These are phyloP conservation scores for Starmerella vitae DNA, from an alignment of 805 yeast species.

Conservation along the genomic window DNA sequence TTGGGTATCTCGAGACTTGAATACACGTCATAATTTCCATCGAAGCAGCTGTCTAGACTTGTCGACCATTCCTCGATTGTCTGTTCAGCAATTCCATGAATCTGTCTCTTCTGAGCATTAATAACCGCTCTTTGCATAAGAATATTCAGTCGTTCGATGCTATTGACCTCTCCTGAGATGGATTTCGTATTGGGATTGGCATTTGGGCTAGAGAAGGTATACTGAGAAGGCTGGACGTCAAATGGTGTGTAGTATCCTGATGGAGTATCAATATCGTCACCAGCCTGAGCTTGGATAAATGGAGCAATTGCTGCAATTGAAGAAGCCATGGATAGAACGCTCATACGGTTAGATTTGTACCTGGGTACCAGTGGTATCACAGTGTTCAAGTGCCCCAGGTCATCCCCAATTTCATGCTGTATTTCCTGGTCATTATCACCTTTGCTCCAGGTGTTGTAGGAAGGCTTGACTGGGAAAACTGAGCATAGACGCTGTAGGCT, in stretches of 20 bases:
- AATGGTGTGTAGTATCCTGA: not conserved
- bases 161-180: not conserved
- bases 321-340: constrained; percentile 17
- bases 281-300: constrained; percentile 1
- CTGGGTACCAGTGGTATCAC: not conserved
- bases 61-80: not conserved
- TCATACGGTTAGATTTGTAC: constrained; percentile 11
- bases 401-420: not conserved
- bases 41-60: not conserved
- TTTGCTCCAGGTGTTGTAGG: no score
- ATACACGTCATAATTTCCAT: no score
- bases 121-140: constrained; percentile 11
- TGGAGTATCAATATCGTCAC: not conserved
- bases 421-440: no score
- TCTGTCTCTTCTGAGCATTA: not conserved
- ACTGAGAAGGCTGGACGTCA: not conserved
- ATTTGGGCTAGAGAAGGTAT: not conserved
- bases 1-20: no score
- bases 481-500: no score
- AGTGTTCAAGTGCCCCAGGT: not conserved
- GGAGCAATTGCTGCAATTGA: constrained; percentile 17
- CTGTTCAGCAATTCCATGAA: not conserved
- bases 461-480: no score
- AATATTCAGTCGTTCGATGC: constrained; percentile 5
- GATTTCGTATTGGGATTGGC: not conserved